Percentiles rank a stretch among this genome's conserved stretches.
These are phyloP conservation scores for Pyricularia sp. DNA, from an alignment of 2,329 filamentous ascomycete species.

Conservation along the genomic window DNA sequence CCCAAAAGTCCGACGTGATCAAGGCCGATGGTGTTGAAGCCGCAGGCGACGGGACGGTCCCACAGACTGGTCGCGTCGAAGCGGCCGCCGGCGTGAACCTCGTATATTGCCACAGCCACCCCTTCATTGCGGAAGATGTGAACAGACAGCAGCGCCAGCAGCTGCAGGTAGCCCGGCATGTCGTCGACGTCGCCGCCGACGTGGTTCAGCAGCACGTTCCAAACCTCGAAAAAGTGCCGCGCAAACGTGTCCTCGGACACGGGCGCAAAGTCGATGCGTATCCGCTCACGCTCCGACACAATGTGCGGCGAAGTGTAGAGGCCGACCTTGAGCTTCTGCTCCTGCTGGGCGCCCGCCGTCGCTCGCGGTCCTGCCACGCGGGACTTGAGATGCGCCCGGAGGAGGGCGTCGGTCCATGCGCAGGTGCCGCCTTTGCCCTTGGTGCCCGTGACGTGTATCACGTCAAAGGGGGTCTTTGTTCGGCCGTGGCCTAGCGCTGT, in stretches of 20 bases:
- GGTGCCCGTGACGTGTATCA: slow-evolving; percentile 4
- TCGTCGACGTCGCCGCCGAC: slow-evolving; percentile 1
- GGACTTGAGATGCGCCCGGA: slow-evolving; percentile 1
- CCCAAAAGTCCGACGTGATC: slow-evolving; percentile 48
- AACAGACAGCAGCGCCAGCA: slow-evolving; percentile 3
- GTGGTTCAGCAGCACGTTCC: background rate
- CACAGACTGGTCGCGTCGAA: slow-evolving; percentile 57
- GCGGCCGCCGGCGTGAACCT: slow-evolving; percentile 20
- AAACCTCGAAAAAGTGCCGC: slow-evolving; percentile 3
- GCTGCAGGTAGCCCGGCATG: slow-evolving; percentile 4
- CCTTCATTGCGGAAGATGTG: background rate
- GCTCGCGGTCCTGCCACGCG: background rate
- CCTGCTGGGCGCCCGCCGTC: background rate
- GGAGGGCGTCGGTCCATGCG: slow-evolving; percentile 3
- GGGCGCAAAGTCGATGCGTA: background rate
- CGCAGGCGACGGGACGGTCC: slow-evolving; percentile 44
- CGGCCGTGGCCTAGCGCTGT: background rate
- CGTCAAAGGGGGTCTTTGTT: background rate
- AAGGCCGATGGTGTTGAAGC: slow-evolving; percentile 53
- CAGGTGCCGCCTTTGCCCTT: slow-evolving; percentile 2
- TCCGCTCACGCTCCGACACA: background rate
- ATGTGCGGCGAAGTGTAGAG: slow-evolving; percentile 2
- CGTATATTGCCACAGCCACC: slow-evolving; percentile 1
- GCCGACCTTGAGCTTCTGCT: background rate
- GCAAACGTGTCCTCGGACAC: background rate